Conservation (phyloP, 2,329 filamentous ascomycete species). For the Fusarium sp. region DNA sequence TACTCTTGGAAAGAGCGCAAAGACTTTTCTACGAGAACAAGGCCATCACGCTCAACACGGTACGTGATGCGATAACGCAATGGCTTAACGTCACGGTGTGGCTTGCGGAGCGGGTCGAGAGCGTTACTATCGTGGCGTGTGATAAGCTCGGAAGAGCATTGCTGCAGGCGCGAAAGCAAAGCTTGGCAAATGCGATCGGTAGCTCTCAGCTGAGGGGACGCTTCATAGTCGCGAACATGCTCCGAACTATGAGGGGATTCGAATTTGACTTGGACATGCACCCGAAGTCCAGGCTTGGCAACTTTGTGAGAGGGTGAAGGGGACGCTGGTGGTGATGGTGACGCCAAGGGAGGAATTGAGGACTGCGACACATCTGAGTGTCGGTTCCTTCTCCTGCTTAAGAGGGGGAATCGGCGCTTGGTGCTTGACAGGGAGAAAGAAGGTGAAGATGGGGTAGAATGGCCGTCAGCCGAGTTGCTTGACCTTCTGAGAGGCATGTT, state of each 20-base stretch:
- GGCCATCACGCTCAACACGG: slow-evolving; percentile 54
- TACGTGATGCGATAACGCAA: slow-evolving; percentile 60
- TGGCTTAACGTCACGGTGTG: slow-evolving; percentile 52
- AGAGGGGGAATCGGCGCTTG: slow-evolving; percentile 45
- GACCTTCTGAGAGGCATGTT: slow-evolving; percentile 43
- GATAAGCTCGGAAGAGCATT: slow-evolving; percentile 63
- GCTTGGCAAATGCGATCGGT: slow-evolving; percentile 59
- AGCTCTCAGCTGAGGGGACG: slow-evolving; percentile 55
- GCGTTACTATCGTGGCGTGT: slow-evolving; percentile 61
- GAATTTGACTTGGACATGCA: slow-evolving; percentile 58
- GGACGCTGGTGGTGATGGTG: slow-evolving; percentile 14
- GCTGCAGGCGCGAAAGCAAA: slow-evolving; percentile 60
- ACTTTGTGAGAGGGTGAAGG: slow-evolving; percentile 14
- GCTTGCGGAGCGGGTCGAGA: slow-evolving; percentile 50
- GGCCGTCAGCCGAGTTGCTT: slow-evolving; percentile 38
- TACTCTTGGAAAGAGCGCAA: slow-evolving; percentile 62
- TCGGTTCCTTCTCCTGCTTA: slow-evolving; percentile 42
- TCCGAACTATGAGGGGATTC: slow-evolving; percentile 55
- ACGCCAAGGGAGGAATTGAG: slow-evolving; percentile 23
- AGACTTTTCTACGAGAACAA: slow-evolving; percentile 55
- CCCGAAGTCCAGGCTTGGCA: slow-evolving; percentile 46
- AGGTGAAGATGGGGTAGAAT: slow-evolving; percentile 36
- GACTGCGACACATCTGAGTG: slow-evolving; percentile 36
- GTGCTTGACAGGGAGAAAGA: slow-evolving; percentile 39
- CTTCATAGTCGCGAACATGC: slow-evolving; percentile 57